phyloP scores from a whole-genome alignment of 148 eudicot genomes.

The Talinum fruticosum region DNA sequence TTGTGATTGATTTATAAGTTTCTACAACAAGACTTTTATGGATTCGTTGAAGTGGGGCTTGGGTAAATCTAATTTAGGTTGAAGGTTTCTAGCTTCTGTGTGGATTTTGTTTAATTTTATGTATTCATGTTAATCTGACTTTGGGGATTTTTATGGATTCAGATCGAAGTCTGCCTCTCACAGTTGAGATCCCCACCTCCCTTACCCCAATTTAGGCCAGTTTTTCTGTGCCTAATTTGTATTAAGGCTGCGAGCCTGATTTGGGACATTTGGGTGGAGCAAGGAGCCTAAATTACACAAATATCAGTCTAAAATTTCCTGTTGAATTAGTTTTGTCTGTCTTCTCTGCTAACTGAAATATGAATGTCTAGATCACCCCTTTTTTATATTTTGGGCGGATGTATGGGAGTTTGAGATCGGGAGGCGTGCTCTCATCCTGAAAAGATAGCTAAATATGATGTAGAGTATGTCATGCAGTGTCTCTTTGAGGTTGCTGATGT shows the following conservation, averaged over 20 bases:
- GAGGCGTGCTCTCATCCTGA: background rate
- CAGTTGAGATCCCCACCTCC: background rate
- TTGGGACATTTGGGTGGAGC: too few species aligned
- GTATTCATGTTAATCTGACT: background rate
- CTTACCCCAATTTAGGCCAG: background rate
- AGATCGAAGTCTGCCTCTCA: background rate
- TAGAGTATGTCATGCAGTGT: background rate
- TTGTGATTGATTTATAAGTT: background rate
- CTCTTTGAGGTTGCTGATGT: slow-evolving; percentile 7
- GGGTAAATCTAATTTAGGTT: background rate
- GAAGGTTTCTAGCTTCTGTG: background rate
- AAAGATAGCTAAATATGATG: background rate
- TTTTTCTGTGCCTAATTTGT: too few species aligned
- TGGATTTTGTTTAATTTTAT: background rate
- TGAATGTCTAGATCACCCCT: background rate
- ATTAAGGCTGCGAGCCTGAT: too few species aligned
- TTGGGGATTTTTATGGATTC: background rate
- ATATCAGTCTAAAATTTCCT: background rate
- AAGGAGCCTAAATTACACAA: too few species aligned
- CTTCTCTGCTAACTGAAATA: background rate
- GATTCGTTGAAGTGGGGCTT: slow-evolving; percentile 2
- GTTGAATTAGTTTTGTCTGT: background rate
- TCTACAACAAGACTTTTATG: background rate
- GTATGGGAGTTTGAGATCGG: background rate
- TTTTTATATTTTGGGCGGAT: background rate